A percentile compares a stretch with the other conserved stretches of the same genome.
Evolutionary conservation across 75 land plant species (phyloP).

Genomic region (Ceratopteris richardii): DNA sequence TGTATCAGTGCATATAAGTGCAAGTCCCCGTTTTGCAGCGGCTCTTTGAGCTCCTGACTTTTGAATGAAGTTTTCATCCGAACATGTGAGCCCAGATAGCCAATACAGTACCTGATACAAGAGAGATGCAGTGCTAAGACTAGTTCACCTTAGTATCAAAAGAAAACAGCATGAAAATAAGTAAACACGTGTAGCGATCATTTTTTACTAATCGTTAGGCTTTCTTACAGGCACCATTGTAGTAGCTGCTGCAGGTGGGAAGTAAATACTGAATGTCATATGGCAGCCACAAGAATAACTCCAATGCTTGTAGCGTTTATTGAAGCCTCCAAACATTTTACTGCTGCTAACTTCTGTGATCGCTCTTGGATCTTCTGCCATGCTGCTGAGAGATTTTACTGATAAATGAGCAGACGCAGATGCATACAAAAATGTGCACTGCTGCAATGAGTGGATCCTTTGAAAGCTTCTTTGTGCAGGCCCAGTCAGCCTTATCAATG

Average conservation of each 20-base stretch:
- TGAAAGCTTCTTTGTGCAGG: no score
- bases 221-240: constrained; percentile 42
- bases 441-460: no score
- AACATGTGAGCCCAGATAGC: constrained; percentile 94
- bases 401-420: neutral
- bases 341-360: constrained; percentile 50
- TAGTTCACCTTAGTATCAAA: no score
- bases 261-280: constrained; percentile 85
- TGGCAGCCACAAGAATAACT: constrained; percentile 70
- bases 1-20: constrained; percentile 82
- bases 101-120: constrained; percentile 72
- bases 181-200: no score
- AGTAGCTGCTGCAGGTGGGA: constrained; percentile 58
- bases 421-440: neutral
- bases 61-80: constrained; percentile 86
- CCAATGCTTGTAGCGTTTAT: constrained; percentile 76
- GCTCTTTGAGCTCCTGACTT: constrained; percentile 95
- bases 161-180: no score
- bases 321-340: constrained; percentile 88
- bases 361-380: neutral
- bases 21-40: constrained; percentile 72
- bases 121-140: neutral
- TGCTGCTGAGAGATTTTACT: neutral
- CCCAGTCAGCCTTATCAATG: neutral
- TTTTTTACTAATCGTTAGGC: no score